A percentile compares a stretch with the other conserved stretches of the same genome.
Conservation (phyloP, 2,329 filamentous ascomycete genomes). For the Aureobasidium sp. region DNA sequence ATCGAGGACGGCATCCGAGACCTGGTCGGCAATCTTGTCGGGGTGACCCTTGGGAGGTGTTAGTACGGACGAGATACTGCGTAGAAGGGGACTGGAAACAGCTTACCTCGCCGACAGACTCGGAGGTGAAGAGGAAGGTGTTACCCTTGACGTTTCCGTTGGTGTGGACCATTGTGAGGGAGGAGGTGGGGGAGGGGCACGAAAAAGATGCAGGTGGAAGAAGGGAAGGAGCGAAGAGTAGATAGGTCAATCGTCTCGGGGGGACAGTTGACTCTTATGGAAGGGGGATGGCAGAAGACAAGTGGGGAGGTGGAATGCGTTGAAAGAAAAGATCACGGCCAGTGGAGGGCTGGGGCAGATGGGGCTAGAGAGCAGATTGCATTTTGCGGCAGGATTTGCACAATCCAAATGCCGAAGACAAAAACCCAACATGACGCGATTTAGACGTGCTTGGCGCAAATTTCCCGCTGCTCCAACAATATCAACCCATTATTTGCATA, state of each 20-base stretch:
- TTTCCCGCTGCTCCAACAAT: constrained; percentile 10
- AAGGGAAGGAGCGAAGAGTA: constrained; percentile 11
- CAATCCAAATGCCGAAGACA: constrained; percentile 4
- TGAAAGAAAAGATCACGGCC: constrained; percentile 8
- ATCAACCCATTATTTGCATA: constrained; percentile 34
- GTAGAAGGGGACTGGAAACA: neutral
- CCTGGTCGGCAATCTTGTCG: constrained; percentile 59
- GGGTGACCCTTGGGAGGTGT: constrained; percentile 24
- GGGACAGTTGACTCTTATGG: constrained; percentile 5
- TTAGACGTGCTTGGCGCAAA: neutral
- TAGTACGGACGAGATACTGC: neutral
- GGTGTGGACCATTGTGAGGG: constrained; percentile 17
- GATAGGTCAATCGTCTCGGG: constrained; percentile 6
- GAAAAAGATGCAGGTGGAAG: constrained; percentile 9
- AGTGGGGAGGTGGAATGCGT: constrained; percentile 11
- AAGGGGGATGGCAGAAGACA: neutral
- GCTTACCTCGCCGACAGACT: constrained; percentile 46
- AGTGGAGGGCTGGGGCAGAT: constrained; percentile 13
- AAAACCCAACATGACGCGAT: constrained; percentile 2
- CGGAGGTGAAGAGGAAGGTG: constrained; percentile 39
- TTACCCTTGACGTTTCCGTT: constrained; percentile 20
- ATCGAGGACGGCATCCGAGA: constrained; percentile 97
- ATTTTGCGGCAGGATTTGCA: constrained; percentile 9
- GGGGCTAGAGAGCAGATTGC: constrained; percentile 2
- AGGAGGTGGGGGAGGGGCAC: constrained; percentile 4